Percentiles rank a stretch among this genome's conserved stretches.
Evolutionary conservation across 2,329 filamentous ascomycete species (phyloP).

Genomic region (Immersiporthe knoxdaviesiana): DNA sequence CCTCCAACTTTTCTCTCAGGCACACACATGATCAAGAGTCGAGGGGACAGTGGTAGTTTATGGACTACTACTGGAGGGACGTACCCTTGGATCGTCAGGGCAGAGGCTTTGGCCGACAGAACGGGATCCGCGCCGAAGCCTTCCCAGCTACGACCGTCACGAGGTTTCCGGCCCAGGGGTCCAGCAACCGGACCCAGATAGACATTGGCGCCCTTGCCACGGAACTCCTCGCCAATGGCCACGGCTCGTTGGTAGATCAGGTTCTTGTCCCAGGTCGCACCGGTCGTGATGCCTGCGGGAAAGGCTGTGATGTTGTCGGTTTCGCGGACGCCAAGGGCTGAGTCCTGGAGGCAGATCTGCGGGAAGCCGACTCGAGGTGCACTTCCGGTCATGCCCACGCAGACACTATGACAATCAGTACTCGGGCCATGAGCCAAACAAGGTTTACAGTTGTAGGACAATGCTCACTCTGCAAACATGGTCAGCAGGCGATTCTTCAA

Average conservation of each 20-base stretch:
- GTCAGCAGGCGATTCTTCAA: constrained; percentile 24
- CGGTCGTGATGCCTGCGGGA: constrained; percentile 76
- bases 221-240: constrained; percentile 71
- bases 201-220: constrained; percentile 73
- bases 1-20: not conserved
- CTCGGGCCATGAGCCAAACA: not conserved
- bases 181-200: constrained; percentile 73
- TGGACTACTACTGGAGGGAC: not conserved
- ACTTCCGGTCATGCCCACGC: constrained; percentile 77
- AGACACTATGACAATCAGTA: constrained; percentile 54
- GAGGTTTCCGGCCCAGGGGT: constrained; percentile 71
- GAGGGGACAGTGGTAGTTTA: no score
- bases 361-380: constrained; percentile 72
- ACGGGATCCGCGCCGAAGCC: constrained; percentile 72
- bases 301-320: constrained; percentile 78
- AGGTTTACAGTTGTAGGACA: not conserved
- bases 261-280: constrained; percentile 74
- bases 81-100: constrained; percentile 69
- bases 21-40: not conserved
- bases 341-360: constrained; percentile 72
- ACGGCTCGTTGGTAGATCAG: constrained; percentile 70
- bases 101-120: constrained; percentile 72
- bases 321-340: constrained; percentile 71
- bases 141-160: constrained; percentile 77
- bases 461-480: constrained; percentile 31